Conservation (phyloP, 2,329 filamentous ascomycete species). For the Camillea tinctor region DNA sequence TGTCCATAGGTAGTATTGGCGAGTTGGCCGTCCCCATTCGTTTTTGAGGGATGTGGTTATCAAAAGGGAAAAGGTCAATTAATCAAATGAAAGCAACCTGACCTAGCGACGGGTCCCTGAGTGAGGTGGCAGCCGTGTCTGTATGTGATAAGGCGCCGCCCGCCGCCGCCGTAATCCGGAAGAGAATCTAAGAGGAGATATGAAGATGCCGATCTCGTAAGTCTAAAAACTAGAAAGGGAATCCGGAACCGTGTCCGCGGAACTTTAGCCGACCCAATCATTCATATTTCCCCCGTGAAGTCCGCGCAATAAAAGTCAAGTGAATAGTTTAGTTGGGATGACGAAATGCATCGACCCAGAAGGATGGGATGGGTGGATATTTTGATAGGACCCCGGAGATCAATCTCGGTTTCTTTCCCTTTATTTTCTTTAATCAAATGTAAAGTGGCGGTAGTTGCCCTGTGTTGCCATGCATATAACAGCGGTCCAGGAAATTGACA, state of each 20-base stretch:
- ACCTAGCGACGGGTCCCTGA: not conserved
- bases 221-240: conserved; percentile 1
- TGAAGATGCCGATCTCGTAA: not conserved
- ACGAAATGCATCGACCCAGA: conserved; percentile 22
- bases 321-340: conserved; percentile 7
- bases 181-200: not conserved
- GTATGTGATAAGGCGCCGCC: not conserved
- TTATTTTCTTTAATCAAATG: conserved; percentile 14
- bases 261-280: conserved; percentile 22
- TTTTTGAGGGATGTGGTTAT: not conserved
- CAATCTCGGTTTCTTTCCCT: conserved; percentile 9
- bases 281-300: not conserved
- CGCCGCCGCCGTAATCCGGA: not conserved
- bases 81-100: conserved; percentile 1
- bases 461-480: conserved; percentile 12
- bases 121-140: not conserved
- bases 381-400: conserved; percentile 16
- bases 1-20: not conserved
- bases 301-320: conserved; percentile 9
- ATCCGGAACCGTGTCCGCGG: conserved; percentile 21
- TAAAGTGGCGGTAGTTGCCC: conserved; percentile 12
- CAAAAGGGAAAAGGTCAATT: not conserved
- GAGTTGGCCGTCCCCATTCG: not conserved
- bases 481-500: conserved; percentile 12
- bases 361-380: conserved; percentile 21